Conservation (phyloP, 192 early-diverging fungal species). For the Gaertneriomyces sp. region DNA sequence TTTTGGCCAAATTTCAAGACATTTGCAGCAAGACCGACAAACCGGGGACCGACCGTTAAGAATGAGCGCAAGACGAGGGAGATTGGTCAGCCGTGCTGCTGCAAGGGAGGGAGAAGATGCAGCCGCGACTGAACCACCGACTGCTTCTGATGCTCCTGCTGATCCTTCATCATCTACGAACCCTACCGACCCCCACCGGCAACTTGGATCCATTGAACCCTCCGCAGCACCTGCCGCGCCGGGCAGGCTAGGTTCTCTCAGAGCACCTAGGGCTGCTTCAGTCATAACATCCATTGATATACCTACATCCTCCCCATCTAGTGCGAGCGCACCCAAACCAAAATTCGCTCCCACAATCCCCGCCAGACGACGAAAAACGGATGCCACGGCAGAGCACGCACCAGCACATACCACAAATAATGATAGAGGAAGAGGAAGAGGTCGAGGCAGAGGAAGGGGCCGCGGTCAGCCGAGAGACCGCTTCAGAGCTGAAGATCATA, state of each 20-base stretch:
- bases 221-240: neutral
- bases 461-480: constrained; percentile 32
- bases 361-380: constrained; percentile 54
- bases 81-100: too few relatives aligned
- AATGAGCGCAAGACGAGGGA: too few relatives aligned
- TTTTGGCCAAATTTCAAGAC: too few relatives aligned
- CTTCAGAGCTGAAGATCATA: constrained; percentile 3
- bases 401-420: neutral
- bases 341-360: constrained; percentile 62
- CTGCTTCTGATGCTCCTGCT: too few relatives aligned
- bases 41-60: too few relatives aligned
- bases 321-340: constrained; percentile 31
- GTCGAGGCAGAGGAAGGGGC: constrained; percentile 44
- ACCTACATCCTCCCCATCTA: neutral
- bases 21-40: too few relatives aligned
- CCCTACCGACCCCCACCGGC: constrained; percentile 5
- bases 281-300: neutral
- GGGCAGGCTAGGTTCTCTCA: constrained; percentile 12
- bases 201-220: constrained; percentile 11
- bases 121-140: too few relatives aligned
- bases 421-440: constrained; percentile 25
- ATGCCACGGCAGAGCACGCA: constrained; percentile 36
- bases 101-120: too few relatives aligned
- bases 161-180: neutral
- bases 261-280: constrained; percentile 1